A percentile compares a stretch with the other conserved stretches of the same genome.
Evolutionary conservation across 192 early-diverging fungal species (phyloP).

Genomic region (Gigaspora rosea): DNA sequence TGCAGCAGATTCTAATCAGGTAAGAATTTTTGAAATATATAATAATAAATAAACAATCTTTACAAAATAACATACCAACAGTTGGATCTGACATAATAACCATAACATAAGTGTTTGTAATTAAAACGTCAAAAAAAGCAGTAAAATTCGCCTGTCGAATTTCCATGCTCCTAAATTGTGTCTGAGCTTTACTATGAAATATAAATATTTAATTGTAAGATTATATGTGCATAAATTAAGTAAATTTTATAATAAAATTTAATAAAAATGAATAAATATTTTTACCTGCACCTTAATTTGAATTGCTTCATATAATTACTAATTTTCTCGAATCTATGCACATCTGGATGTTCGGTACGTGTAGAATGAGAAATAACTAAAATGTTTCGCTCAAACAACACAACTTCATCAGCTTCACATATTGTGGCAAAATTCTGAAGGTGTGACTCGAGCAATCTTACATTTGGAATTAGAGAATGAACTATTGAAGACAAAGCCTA

Average conservation of each 20-base stretch:
- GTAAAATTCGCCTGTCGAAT: constrained; percentile 74
- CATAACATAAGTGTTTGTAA: constrained; percentile 86
- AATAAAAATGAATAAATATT: no score
- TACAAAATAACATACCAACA: constrained; percentile 68
- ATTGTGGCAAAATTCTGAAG: constrained; percentile 77
- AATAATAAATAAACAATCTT: background rate
- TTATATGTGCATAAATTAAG: no score
- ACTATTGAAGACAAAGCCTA: constrained; percentile 99
- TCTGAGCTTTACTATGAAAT: constrained; percentile 65
- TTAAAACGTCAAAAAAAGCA: constrained; percentile 80
- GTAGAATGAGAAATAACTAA: constrained; percentile 85
- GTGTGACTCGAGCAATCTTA: constrained; percentile 74
- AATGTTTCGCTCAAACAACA: constrained; percentile 96
- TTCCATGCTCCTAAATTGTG: constrained; percentile 87
- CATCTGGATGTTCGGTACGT: constrained; percentile 58
- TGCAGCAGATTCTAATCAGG: constrained; percentile 71
- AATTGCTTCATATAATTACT: constrained; percentile 93
- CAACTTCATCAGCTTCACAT: constrained; percentile 93
- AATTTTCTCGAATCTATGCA: constrained; percentile 88
- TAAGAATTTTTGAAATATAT: background rate
- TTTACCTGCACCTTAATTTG: constrained; percentile 78
- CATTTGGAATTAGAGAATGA: constrained; percentile 93
- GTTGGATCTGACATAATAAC: constrained; percentile 80
- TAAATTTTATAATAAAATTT: no score
- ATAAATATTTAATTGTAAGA: background rate